Evolutionary conservation across 257 asterid genomes (phyloP).

Genomic region (Przewalskia tangutica): DNA sequence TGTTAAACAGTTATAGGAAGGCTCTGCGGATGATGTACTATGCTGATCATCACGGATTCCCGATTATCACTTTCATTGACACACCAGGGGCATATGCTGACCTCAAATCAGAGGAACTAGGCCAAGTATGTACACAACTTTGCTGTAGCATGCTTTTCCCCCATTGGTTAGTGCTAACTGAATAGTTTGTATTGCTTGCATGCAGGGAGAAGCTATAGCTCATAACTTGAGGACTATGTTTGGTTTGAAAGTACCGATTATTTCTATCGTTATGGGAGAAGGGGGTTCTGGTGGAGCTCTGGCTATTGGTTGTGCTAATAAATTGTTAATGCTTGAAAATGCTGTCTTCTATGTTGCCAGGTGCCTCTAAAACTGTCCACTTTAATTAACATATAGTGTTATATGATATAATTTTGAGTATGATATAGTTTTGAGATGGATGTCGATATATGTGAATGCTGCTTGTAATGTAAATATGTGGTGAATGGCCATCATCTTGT

Average conservation of each 20-base stretch:
- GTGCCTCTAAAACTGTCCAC: constrained; percentile 18
- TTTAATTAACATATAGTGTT: neutral
- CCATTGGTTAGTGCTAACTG: neutral
- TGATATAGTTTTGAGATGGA: neutral
- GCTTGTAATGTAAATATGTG: neutral
- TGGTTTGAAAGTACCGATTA: constrained; percentile 90
- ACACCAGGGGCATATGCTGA: constrained; percentile 97
- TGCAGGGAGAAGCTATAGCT: constrained; percentile 98
- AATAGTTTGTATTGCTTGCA: constrained; percentile 4
- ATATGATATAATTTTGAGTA: neutral
- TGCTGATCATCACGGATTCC: constrained; percentile 91
- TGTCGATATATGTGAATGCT: neutral
- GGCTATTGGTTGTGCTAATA: constrained; percentile 96
- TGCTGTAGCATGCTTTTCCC: neutral
- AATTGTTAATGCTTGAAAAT: constrained; percentile 92
- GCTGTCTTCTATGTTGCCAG: constrained; percentile 98
- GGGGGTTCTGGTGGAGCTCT: constrained; percentile 99
- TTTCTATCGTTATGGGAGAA: constrained; percentile 91
- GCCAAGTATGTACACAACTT: constrained; percentile 49
- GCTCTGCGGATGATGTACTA: constrained; percentile 86
- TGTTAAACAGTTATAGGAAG: constrained; percentile 65
- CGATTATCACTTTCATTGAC: constrained; percentile 77
- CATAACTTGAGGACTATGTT: constrained; percentile 91
- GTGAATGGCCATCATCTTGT: neutral
- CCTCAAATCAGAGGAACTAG: constrained; percentile 73